Evolutionary conservation across 495 filamentous ascomycete species (phyloP).

Genomic region (Lasiosphaeria miniovina): DNA sequence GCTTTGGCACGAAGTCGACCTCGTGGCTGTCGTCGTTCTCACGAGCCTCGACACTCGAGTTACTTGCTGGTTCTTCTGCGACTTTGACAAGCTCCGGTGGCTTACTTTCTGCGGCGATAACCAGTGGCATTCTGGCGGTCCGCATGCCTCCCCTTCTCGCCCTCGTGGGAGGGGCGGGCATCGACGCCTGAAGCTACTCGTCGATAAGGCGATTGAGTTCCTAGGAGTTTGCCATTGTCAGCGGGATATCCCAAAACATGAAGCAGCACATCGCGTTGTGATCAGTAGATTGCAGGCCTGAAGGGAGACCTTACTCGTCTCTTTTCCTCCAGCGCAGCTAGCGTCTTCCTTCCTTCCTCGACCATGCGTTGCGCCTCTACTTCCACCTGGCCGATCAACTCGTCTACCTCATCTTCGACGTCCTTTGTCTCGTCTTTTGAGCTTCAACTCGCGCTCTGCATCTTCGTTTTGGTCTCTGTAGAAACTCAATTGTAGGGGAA

Average conservation of each 20-base stretch:
- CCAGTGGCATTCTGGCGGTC: constrained; percentile 5
- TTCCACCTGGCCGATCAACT: constrained; percentile 30
- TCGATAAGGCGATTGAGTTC: constrained; percentile 38
- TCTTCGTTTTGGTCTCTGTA: constrained; percentile 21
- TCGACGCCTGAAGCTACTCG: constrained; percentile 29
- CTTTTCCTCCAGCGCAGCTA: constrained; percentile 31
- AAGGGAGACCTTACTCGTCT: constrained; percentile 24
- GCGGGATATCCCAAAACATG: neutral
- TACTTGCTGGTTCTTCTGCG: constrained; percentile 5
- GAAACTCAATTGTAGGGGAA: too few relatives aligned
- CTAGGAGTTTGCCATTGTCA: constrained; percentile 13
- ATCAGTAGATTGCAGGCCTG: neutral
- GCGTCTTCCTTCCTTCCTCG: constrained; percentile 24
- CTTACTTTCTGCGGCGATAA: constrained; percentile 19
- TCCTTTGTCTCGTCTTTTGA: constrained; percentile 19
- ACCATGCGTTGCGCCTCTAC: constrained; percentile 23
- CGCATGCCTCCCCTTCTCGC: constrained; percentile 13
- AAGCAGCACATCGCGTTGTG: too few relatives aligned
- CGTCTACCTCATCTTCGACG: constrained; percentile 31
- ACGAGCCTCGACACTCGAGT: constrained; percentile 18
- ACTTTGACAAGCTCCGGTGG: constrained; percentile 5
- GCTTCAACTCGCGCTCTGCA: constrained; percentile 16
- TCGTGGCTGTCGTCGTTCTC: constrained; percentile 2
- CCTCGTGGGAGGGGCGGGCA: constrained; percentile 18
- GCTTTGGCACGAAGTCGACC: too few relatives aligned